These are phyloP conservation scores for Kazachstania bromeliacearum DNA, from an alignment of 805 yeast genomes.

Conservation along the genomic window DNA sequence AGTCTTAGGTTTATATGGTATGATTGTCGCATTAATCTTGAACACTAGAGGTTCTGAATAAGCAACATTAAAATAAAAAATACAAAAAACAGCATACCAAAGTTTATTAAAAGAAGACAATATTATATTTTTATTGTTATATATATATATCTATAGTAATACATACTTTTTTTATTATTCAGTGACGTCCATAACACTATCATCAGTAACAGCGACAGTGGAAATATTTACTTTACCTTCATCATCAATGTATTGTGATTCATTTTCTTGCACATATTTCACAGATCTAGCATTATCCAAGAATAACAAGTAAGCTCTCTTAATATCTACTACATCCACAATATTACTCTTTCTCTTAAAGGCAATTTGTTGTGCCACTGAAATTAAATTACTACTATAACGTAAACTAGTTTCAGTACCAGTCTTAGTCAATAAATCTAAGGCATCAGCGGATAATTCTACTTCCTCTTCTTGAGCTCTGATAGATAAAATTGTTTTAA, in stretches of 20 bases:
- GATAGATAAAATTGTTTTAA: slow-evolving; percentile 74
- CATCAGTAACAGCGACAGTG: slow-evolving; percentile 13
- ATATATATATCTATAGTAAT: slow-evolving; percentile 1
- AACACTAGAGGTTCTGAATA: slow-evolving; percentile 85
- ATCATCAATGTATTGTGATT: slow-evolving; percentile 67
- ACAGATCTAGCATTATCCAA: slow-evolving; percentile 87
- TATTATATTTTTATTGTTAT: neutral
- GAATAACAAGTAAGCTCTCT: slow-evolving; percentile 78
- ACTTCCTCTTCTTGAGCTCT: slow-evolving; percentile 94
- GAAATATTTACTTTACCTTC: slow-evolving; percentile 61
- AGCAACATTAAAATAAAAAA: no score
- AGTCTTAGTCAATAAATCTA: slow-evolving; percentile 78
- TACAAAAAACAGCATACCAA: no score
- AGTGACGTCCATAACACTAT: neutral
- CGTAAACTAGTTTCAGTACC: slow-evolving; percentile 86
- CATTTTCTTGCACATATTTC: slow-evolving; percentile 63
- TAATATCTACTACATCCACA: slow-evolving; percentile 74
- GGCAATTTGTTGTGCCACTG: slow-evolving; percentile 84
- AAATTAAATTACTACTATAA: slow-evolving; percentile 82
- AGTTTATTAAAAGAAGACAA: no score
- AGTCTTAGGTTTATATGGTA: slow-evolving; percentile 84
- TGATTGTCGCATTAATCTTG: slow-evolving; percentile 87
- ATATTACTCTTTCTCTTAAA: slow-evolving; percentile 57
- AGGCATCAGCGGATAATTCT: slow-evolving; percentile 70
- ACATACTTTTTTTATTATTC: neutral